These are phyloP conservation scores for Pneumocystis oryctolagi DNA, from an alignment of 1,139 yeast genomes.

Conservation along the genomic window DNA sequence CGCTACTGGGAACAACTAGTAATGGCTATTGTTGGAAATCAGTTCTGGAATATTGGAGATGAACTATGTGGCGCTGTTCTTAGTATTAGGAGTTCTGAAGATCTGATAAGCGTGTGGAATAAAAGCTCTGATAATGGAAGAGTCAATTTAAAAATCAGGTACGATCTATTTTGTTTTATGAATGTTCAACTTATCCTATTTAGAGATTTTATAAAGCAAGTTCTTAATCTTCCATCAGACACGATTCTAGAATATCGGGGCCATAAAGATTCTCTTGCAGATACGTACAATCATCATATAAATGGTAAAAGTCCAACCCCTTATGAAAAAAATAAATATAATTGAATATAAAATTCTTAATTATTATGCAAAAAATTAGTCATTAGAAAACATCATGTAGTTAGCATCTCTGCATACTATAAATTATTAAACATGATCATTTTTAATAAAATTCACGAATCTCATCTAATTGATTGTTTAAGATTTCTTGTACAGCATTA, in stretches of 20 bases:
- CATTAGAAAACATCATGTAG: background rate
- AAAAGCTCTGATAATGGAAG: slow-evolving; percentile 14
- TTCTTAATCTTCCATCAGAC: slow-evolving; percentile 19
- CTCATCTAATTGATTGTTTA: background rate
- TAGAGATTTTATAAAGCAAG: slow-evolving; percentile 15
- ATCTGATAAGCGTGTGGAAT: slow-evolving; percentile 26
- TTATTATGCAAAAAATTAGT: background rate
- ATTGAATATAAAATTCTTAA: background rate
- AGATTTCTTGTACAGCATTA: slow-evolving; percentile 11
- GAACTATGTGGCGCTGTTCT: slow-evolving; percentile 27
- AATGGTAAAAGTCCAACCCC: slow-evolving; percentile 1
- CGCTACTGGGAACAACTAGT: slow-evolving; percentile 25
- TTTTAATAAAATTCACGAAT: background rate
- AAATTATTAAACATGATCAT: background rate
- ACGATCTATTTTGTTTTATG: background rate
- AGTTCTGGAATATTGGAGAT: slow-evolving; percentile 17
- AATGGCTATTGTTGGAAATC: slow-evolving; percentile 22
- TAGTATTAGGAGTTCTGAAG: slow-evolving; percentile 25
- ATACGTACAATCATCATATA: slow-evolving; percentile 3
- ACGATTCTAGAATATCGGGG: slow-evolving; percentile 9
- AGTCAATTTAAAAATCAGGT: slow-evolving; percentile 16
- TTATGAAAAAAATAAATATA: background rate
- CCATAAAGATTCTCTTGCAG: slow-evolving; percentile 4
- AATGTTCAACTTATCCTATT: background rate
- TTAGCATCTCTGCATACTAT: background rate